These are phyloP conservation scores for Diaporthe batatas DNA, from an alignment of 2,329 filamentous ascomycete species.

Conservation along the genomic window DNA sequence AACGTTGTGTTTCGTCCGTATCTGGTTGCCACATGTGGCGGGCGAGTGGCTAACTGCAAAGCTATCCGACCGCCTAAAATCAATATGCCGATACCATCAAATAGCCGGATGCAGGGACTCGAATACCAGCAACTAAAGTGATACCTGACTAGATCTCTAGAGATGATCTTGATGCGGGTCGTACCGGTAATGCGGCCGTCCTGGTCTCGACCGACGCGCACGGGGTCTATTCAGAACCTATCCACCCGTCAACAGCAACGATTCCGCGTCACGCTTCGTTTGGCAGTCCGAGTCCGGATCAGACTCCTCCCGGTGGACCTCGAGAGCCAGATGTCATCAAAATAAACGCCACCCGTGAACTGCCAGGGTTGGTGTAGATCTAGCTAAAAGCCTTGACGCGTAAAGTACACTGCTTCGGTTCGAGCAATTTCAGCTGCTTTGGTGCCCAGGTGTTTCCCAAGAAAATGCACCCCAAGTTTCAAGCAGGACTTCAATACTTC, in stretches of 20 bases:
- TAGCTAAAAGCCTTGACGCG: too few species aligned
- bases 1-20: neutral
- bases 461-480: too few species aligned
- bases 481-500: too few species aligned
- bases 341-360: neutral
- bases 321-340: neutral
- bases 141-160: neutral
- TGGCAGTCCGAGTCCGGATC: neutral
- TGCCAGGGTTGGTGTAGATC: neutral
- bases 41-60: neutral
- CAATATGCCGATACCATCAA: neutral
- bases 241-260: neutral
- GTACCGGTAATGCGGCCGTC: neutral
- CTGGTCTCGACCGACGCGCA: neutral
- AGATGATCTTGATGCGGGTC: neutral
- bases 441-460: too few species aligned
- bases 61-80: neutral
- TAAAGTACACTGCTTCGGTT: neutral
- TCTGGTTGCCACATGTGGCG: neutral
- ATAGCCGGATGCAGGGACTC: neutral
- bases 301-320: neutral
- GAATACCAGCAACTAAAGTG: neutral
- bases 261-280: neutral
- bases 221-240: neutral
- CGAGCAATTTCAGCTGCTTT: neutral